A percentile compares a stretch with the other conserved stretches of the same genome.
These are phyloP conservation scores for Colletotrichum aenigma DNA, from an alignment of 2,329 filamentous ascomycete species.

Conservation along the genomic window DNA sequence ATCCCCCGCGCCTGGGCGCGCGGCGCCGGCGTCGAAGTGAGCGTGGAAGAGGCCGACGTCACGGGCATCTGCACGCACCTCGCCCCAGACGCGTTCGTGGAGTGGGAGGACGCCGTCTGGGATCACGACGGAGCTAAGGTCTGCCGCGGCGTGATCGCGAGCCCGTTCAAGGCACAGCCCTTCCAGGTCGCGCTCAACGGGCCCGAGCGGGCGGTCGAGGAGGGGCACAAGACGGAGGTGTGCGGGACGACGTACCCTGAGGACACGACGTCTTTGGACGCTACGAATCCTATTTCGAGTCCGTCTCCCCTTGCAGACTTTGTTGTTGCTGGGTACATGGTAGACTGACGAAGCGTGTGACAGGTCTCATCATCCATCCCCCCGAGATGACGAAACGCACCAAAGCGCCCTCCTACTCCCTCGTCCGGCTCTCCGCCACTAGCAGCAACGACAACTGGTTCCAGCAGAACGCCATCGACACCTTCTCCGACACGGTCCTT, in stretches of 20 bases:
- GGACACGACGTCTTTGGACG: constrained; percentile 28
- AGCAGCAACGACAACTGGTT: constrained; percentile 57
- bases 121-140: constrained; percentile 37
- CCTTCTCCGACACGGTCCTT: constrained; percentile 22
- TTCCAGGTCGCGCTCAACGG: constrained; percentile 53
- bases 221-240: constrained; percentile 42
- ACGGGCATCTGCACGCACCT: constrained; percentile 55
- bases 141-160: constrained; percentile 59
- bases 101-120: constrained; percentile 59
- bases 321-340: not conserved
- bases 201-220: constrained; percentile 21
- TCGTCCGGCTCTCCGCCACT: constrained; percentile 58
- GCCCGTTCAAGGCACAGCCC: constrained; percentile 51
- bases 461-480: constrained; percentile 49
- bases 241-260: constrained; percentile 52
- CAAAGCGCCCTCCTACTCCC: constrained; percentile 51
- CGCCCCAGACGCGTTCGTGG: constrained; percentile 56
- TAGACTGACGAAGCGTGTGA: constrained; percentile 12
- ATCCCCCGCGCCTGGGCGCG: constrained; percentile 39
- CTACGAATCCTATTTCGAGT: constrained; percentile 54
- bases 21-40: constrained; percentile 39
- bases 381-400: constrained; percentile 33
- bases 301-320: constrained; percentile 21
- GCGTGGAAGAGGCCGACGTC: constrained; percentile 44
- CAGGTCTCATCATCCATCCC: constrained; percentile 54